Conservation (phyloP, 2,329 filamentous ascomycete genomes). For the Ophiocordyceps robertsii region DNA sequence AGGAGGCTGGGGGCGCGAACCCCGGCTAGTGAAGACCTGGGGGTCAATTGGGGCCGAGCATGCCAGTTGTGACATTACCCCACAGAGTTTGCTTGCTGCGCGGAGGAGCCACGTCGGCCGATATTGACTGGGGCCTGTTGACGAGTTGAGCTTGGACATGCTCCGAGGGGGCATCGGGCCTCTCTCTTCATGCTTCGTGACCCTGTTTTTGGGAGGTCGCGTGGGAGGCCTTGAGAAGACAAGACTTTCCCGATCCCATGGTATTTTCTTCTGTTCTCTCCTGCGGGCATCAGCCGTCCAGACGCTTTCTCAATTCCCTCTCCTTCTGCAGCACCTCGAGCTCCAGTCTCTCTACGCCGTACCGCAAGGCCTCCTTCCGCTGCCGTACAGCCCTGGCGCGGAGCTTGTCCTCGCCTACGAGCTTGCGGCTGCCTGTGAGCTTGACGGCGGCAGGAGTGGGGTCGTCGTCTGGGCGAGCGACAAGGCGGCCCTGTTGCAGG, state of each 20-base stretch:
- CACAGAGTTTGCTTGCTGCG: constrained; percentile 1
- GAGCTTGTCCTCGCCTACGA: constrained; percentile 41
- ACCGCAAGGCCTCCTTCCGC: constrained; percentile 75
- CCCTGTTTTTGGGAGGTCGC: no score
- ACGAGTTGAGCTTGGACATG: no score
- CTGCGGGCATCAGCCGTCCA: constrained; percentile 10
- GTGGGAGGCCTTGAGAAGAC: no score
- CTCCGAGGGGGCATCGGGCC: no score
- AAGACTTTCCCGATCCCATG: neutral
- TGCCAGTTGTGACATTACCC: neutral
- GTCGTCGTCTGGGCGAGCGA: constrained; percentile 8
- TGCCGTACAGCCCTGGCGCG: constrained; percentile 51
- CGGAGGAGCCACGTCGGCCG: constrained; percentile 8
- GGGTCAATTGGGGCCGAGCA: neutral
- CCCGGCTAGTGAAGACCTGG: neutral
- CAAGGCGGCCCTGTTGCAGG: constrained; percentile 60
- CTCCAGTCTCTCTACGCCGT: constrained; percentile 75
- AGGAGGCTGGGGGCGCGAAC: neutral
- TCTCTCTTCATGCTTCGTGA: no score
- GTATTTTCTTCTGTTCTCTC: neutral
- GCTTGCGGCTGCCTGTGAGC: constrained; percentile 14
- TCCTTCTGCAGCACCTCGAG: constrained; percentile 71
- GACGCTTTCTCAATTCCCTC: constrained; percentile 39
- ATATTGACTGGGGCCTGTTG: neutral
- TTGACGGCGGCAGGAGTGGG: constrained; percentile 3